Evolutionary conservation across 768 basidiomycete genomes (phyloP).

Genomic region (Tephrocybe rancida): DNA sequence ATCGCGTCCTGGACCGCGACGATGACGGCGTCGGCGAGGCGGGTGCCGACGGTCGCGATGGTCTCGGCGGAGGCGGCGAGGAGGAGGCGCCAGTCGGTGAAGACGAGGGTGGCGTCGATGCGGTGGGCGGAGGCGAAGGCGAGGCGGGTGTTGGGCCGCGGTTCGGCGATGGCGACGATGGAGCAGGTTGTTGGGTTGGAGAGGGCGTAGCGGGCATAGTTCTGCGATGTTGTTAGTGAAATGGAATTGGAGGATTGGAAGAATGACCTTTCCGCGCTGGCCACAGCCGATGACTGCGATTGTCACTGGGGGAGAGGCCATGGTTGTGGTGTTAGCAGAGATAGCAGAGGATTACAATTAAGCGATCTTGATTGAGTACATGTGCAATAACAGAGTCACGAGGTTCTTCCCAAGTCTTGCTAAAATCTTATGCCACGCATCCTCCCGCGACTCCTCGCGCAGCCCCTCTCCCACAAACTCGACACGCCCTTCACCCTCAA

Average conservation of each 20-base stretch:
- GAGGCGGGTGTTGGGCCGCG: constrained; percentile 64
- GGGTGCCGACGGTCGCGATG: constrained; percentile 61
- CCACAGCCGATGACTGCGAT: constrained; percentile 84
- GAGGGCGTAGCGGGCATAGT: constrained; percentile 66
- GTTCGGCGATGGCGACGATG: constrained; percentile 86
- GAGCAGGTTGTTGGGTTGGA: constrained; percentile 63
- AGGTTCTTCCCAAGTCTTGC: too few relatives aligned
- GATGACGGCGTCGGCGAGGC: constrained; percentile 81
- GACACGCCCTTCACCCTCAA: constrained; percentile 27
- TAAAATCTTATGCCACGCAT: constrained; percentile 61
- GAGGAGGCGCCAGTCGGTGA: constrained; percentile 72
- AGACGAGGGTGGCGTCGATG: constrained; percentile 71
- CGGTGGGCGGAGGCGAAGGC: constrained; percentile 58
- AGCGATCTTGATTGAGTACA: not conserved
- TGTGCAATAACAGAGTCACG: not conserved
- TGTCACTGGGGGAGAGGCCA: constrained; percentile 71
- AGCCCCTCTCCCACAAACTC: constrained; percentile 18
- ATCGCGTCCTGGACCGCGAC: constrained; percentile 81
- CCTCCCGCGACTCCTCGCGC: constrained; percentile 61
- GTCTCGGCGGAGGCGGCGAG: constrained; percentile 67
- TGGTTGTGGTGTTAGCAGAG: not conserved
- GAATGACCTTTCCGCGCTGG: constrained; percentile 71
- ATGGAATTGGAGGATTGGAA: too few relatives aligned
- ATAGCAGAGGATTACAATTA: constrained; percentile 1
- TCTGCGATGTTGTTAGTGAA: constrained; percentile 34